phyloP scores from a whole-genome alignment of 768 basidiomycete genomes.

The Antrodiella citrinella region DNA sequence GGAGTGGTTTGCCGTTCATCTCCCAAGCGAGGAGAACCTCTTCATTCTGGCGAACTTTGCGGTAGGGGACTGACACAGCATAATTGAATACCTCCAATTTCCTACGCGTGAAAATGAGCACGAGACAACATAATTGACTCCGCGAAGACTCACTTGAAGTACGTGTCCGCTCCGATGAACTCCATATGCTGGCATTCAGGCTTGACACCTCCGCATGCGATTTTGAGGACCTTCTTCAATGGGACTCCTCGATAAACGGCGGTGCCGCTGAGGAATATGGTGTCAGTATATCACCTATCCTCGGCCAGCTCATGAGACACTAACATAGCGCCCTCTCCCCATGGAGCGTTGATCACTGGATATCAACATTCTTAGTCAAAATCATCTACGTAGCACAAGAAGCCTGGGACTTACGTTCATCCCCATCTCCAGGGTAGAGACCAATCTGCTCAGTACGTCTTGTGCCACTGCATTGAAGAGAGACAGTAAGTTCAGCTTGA shows the following conservation, averaged over 20 bases:
- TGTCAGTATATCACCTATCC: neutral
- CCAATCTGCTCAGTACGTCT: slow-evolving; percentile 44
- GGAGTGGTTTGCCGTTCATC: slow-evolving; percentile 40
- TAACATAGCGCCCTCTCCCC: slow-evolving; percentile 45
- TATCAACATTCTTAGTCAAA: neutral
- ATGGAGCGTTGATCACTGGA: slow-evolving; percentile 34
- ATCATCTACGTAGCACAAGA: neutral
- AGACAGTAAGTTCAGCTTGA: slow-evolving; percentile 41
- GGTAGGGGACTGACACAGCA: slow-evolving; percentile 41
- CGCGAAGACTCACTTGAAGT: slow-evolving; percentile 40
- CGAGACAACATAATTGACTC: neutral
- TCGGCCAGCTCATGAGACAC: slow-evolving; percentile 12
- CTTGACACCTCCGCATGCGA: slow-evolving; percentile 41
- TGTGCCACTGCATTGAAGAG: slow-evolving; percentile 48
- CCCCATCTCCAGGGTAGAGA: slow-evolving; percentile 46
- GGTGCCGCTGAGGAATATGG: slow-evolving; percentile 30
- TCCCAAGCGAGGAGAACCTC: slow-evolving; percentile 48
- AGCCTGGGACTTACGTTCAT: slow-evolving; percentile 31
- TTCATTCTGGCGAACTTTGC: slow-evolving; percentile 38
- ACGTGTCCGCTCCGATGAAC: slow-evolving; percentile 50
- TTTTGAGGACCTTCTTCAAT: slow-evolving; percentile 45
- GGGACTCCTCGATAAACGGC: slow-evolving; percentile 45
- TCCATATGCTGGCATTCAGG: slow-evolving; percentile 44
- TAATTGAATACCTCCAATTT: slow-evolving; percentile 32
- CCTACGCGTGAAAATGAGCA: slow-evolving; percentile 17